Evolutionary conservation across 495 filamentous ascomycete species (phyloP).

Genomic region (Immersiella caudata): DNA sequence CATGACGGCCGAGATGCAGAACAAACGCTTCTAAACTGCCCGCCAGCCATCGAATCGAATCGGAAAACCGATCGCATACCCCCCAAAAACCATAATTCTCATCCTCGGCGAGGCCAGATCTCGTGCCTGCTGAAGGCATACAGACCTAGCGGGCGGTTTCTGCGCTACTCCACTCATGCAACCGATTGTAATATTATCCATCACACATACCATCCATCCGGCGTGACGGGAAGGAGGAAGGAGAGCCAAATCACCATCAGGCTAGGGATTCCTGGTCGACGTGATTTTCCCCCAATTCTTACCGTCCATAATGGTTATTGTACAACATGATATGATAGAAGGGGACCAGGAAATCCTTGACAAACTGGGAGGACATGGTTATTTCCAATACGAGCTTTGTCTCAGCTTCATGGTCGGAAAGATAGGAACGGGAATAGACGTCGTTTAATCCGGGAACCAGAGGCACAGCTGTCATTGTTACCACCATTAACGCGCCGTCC

Average conservation of each 20-base stretch:
- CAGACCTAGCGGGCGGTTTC: not conserved
- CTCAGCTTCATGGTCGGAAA: not conserved
- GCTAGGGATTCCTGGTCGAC: too few relatives aligned
- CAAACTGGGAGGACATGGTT: not conserved
- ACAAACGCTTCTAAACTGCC: conserved; percentile 21
- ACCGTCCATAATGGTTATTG: not conserved
- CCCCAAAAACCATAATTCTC: not conserved
- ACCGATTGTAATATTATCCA: not conserved
- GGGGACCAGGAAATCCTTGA: not conserved
- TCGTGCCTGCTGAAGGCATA: not conserved
- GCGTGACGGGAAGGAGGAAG: not conserved
- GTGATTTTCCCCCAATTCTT: too few relatives aligned
- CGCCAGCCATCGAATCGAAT: not conserved
- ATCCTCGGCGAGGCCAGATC: not conserved
- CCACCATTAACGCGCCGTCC: too few relatives aligned
- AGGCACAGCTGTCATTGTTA: not conserved
- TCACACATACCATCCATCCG: not conserved
- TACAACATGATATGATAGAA: not conserved
- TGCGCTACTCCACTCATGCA: not conserved
- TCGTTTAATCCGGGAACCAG: not conserved
- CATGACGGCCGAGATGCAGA: conserved; percentile 72
- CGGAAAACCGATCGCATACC: not conserved
- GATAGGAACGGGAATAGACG: not conserved
- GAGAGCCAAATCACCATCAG: not conserved
- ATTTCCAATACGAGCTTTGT: not conserved